These are phyloP conservation scores for Dictyostelium gargantuum DNA, from an alignment of 208 protist genomes.

Conservation along the genomic window DNA sequence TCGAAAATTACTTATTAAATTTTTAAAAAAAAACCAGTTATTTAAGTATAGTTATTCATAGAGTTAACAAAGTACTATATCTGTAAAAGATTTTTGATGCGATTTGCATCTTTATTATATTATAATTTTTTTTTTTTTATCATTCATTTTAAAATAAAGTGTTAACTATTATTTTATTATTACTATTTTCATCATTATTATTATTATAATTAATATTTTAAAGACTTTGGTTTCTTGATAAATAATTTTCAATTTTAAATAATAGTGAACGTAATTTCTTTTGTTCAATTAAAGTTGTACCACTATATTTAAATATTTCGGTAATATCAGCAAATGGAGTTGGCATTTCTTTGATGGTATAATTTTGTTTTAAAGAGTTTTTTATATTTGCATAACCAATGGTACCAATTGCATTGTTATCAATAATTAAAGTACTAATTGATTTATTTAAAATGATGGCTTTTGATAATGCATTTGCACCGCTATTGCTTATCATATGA, in stretches of 20 bases:
- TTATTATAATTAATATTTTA: neutral
- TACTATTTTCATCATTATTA: neutral
- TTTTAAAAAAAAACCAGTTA: too few relatives aligned
- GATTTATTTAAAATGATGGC: slow-evolving; percentile 14
- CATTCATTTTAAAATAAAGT: neutral
- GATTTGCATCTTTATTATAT: neutral
- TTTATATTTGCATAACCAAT: slow-evolving; percentile 43
- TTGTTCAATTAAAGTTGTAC: neutral
- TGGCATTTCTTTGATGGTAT: slow-evolving; percentile 35
- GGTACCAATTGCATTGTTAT: slow-evolving; percentile 26
- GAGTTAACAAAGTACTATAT: too few relatives aligned
- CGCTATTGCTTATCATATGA: neutral
- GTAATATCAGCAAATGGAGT: slow-evolving; percentile 16
- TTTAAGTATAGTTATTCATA: too few relatives aligned
- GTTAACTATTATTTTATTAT: neutral
- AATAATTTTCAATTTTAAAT: slow-evolving; percentile 50
- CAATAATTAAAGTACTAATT: neutral
- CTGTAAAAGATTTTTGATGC: too few relatives aligned
- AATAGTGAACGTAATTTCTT: slow-evolving; percentile 33
- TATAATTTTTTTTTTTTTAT: too few relatives aligned
- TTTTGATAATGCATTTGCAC: slow-evolving; percentile 6
- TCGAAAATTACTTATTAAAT: too few relatives aligned
- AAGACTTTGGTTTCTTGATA: slow-evolving; percentile 50
- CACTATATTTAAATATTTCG: neutral
- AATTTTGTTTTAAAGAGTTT: slow-evolving; percentile 38